Base-by-base conservation (phyloP, 345 rosid species). In the Lumnitzera littorea region DNA sequence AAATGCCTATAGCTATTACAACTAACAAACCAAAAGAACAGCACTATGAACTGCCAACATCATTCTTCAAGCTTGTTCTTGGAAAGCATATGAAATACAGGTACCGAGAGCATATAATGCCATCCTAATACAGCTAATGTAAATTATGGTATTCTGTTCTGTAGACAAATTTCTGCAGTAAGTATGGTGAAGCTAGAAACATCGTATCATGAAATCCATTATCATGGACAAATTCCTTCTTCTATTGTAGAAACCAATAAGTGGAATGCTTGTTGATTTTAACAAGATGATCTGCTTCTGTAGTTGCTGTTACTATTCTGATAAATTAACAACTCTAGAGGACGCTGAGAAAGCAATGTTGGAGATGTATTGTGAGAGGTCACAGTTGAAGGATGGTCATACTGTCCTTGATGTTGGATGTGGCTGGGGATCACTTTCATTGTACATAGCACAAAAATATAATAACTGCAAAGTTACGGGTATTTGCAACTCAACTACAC, bases 381-480 rank as follows among this genome's bases (percentile, higher is more conserved):
- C 91, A 12, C 66, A 77, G 57, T 63, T 92, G 48, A 76, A 81
- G 72, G 89, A 92, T 67, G 94, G 96, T 5, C 94, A 79, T 25
- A 72, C 73, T 24, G 80, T 92, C 57, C 92, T 92, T 67, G 98
- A 89, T 62, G 75, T 85, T 31, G 98, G 96, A 43, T 89, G 96
- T 70, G 98, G 96, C 0, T 85, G 96, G 96, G 98, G 98, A 0
- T 89, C 96, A 36, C 83, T 92, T 36, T 75, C 80, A 70, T 63
- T 87, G 56, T 81, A 83, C 78, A 80, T 85, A 58, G 96, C 96
- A 12, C 73, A 76, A 51, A 85, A 85, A 57, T 84, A 78, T 48
- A 68, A 79, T 62, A 84, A 74, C 4, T 92, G 96, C 80, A 89
- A 62, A 62, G 4, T 89, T 25, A 87, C 86, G 0, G 96, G 98